phyloP scores from a whole-genome alignment of 140 eudicot species.

The Bidens hawaiensis region DNA sequence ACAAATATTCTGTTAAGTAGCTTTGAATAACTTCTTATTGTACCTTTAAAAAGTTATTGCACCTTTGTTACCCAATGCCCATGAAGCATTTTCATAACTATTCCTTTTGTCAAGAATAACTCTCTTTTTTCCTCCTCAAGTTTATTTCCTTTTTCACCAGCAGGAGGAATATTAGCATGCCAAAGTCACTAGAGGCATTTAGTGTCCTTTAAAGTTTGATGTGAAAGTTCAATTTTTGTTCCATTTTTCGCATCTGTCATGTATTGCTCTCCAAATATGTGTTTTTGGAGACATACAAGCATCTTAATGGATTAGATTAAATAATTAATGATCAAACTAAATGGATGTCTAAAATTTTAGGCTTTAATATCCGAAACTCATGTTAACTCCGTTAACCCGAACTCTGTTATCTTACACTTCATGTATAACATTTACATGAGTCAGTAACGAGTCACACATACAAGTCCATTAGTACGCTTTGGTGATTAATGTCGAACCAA shows the following conservation, averaged over 20 bases:
- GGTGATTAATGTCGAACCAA: too few species aligned
- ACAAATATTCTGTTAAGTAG: constrained; percentile 10
- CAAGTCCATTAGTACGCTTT: too few species aligned
- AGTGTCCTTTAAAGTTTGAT: constrained; percentile 26
- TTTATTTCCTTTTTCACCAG: neutral
- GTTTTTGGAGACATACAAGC: neutral
- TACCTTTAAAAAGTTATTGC: constrained; percentile 11
- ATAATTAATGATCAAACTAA: too few species aligned
- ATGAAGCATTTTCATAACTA: constrained; percentile 22
- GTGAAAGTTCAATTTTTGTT: constrained; percentile 16
- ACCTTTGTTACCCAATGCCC: constrained; percentile 32
- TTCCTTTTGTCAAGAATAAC: constrained; percentile 31
- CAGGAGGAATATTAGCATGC: constrained; percentile 1
- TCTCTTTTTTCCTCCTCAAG: neutral
- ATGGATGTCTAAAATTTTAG: neutral
- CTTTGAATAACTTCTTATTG: constrained; percentile 21
- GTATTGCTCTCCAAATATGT: neutral
- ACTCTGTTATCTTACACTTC: too few species aligned
- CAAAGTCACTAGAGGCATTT: constrained; percentile 13
- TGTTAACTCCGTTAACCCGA: too few species aligned
- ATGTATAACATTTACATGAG: too few species aligned
- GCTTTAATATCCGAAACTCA: neutral
- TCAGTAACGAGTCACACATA: too few species aligned
- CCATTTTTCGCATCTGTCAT: constrained; percentile 8
- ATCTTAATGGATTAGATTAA: neutral